Evolutionary conservation across 2,329 filamentous ascomycete species (phyloP).

Genomic region (Penicillium concentricum): DNA sequence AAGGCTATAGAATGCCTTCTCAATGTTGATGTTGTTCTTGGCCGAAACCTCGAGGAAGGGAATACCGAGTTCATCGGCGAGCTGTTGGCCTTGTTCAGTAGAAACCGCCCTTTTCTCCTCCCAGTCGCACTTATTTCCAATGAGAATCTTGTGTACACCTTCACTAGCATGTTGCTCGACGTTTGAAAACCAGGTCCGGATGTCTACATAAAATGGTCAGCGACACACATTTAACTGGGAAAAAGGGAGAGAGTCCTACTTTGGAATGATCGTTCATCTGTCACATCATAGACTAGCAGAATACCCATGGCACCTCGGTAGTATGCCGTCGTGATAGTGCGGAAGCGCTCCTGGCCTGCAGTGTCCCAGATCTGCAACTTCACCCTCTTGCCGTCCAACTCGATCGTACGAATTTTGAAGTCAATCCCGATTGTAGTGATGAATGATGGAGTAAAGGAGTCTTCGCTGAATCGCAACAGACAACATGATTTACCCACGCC

Average conservation of each 20-base stretch:
- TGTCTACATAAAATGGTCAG: conserved; percentile 62
- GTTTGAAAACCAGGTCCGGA: conserved; percentile 99
- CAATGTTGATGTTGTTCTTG: conserved; percentile 99
- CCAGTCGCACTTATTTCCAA: conserved; percentile 99
- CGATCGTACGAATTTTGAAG: conserved; percentile 99
- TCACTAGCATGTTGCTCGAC: conserved; percentile 97
- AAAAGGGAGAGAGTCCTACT: conserved; percentile 59
- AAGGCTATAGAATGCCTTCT: conserved; percentile 95
- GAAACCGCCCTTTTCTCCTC: conserved; percentile 96
- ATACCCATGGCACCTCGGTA: conserved; percentile 99
- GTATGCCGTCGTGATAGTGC: conserved; percentile 98
- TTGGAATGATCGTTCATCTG: conserved; percentile 91
- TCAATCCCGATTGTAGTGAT: conserved; percentile 99
- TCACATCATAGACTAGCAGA: conserved; percentile 96
- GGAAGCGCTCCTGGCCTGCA: conserved; percentile 95
- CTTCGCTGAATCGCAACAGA: conserved; percentile 92
- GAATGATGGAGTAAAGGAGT: conserved; percentile 95
- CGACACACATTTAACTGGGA: background rate
- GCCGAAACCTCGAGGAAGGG: conserved; percentile 98
- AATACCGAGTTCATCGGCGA: conserved; percentile 94
- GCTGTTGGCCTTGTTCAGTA: conserved; percentile 85
- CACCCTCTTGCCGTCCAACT: conserved; percentile 96
- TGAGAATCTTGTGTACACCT: conserved; percentile 99
- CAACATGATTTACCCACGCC: conserved; percentile 98
- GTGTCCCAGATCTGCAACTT: conserved; percentile 99